Evolutionary conservation across 345 rosid genomes (phyloP).

Genomic region (Euclidium syriacum): DNA sequence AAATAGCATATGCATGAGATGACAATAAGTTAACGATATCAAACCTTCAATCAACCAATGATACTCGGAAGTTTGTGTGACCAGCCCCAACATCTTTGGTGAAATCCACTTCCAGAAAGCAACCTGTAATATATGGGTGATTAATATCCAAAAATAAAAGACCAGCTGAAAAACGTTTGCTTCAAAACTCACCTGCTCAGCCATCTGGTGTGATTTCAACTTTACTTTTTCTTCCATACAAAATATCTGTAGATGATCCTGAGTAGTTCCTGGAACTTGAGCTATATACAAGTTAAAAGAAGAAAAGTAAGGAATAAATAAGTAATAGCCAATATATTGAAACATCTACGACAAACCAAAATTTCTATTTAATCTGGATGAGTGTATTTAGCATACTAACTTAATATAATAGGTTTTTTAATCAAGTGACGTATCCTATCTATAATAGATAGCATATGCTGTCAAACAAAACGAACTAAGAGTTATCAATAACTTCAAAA

Average conservation of each 20-base stretch:
- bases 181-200: constrained; percentile 69
- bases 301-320: background rate
- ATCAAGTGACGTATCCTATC: constrained; percentile 1
- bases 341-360: constrained; percentile 2
- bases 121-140: constrained; percentile 45
- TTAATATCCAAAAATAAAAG: constrained; percentile 9
- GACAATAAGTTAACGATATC: constrained; percentile 10
- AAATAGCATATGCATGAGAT: constrained; percentile 3
- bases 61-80: constrained; percentile 85
- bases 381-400: background rate
- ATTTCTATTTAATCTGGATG: background rate
- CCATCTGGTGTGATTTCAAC: constrained; percentile 97
- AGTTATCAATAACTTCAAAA: constrained; percentile 8
- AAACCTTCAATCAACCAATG: constrained; percentile 99
- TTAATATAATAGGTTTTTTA: no score
- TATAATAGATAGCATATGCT: background rate
- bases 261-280: constrained; percentile 95
- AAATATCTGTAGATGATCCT: constrained; percentile 98
- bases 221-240: constrained; percentile 94
- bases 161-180: background rate
- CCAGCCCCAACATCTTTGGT: constrained; percentile 91
- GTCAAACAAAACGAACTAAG: background rate
- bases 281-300: constrained; percentile 42
- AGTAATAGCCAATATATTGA: background rate
- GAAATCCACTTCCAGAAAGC: constrained; percentile 99